These are phyloP conservation scores for Boechera divaricarpa DNA, from an alignment of 345 rosid species.

Conservation along the genomic window DNA sequence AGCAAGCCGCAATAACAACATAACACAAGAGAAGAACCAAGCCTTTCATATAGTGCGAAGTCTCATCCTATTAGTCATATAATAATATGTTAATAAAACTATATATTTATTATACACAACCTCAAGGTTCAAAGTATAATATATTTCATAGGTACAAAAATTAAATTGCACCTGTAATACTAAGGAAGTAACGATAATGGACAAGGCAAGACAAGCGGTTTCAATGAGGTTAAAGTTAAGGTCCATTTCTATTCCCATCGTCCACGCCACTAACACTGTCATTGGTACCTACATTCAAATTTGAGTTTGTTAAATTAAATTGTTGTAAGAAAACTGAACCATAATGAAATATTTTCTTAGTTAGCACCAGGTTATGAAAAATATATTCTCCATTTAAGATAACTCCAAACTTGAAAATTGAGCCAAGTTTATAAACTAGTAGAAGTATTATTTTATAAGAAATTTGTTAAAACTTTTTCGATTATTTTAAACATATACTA, in stretches of 20 bases:
- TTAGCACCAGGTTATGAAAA: not conserved
- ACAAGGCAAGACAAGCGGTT: conserved; percentile 78
- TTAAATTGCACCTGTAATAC: conserved; percentile 66
- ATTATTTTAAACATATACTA: not conserved
- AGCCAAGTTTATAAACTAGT: not conserved
- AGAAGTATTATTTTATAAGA: not conserved
- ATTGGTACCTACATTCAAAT: conserved; percentile 65
- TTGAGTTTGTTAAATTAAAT: not conserved
- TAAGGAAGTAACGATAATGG: conserved; percentile 74
- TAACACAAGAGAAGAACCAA: conserved; percentile 76
- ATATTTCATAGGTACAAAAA: not conserved
- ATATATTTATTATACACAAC: conserved; percentile 3
- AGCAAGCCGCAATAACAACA: conserved; percentile 74
- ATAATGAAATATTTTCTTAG: not conserved
- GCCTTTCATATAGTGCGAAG: conserved; percentile 93
- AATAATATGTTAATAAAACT: not conserved
- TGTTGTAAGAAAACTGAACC: not conserved
- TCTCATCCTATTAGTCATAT: conserved; percentile 74
- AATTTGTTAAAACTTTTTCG: not conserved
- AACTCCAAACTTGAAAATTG: not conserved
- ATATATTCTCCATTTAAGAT: not conserved
- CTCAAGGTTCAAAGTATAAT: not conserved
- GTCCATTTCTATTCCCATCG: conserved; percentile 77
- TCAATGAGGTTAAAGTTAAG: conserved; percentile 87
- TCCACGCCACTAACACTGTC: conserved; percentile 81